Conservation (phyloP, 2,329 filamentous ascomycete species). For the Hypoxylon sp. region DNA sequence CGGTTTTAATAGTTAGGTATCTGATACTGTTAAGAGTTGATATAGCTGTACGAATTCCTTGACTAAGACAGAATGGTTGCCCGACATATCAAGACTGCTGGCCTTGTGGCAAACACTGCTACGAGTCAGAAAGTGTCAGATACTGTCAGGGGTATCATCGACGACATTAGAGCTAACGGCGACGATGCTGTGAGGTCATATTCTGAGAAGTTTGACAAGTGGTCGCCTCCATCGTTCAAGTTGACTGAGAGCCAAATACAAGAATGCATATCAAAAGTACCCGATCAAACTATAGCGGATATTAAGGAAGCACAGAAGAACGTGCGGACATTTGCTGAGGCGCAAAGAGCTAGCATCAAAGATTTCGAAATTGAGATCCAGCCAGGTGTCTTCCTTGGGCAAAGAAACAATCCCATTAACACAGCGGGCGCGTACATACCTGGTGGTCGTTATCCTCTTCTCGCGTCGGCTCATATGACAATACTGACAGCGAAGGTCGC, state of each 20-base stretch:
- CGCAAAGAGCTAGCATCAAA: constrained; percentile 54
- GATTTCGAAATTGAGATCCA: constrained; percentile 62
- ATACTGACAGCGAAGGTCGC: constrained; percentile 64
- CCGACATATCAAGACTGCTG: constrained; percentile 37
- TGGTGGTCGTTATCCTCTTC: constrained; percentile 60
- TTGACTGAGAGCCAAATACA: constrained; percentile 56
- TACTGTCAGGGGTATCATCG: constrained; percentile 59
- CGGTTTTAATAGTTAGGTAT: not conserved
- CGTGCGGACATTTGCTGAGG: constrained; percentile 58
- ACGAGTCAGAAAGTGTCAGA: constrained; percentile 46
- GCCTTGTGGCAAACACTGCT: constrained; percentile 32
- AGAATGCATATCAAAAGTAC: constrained; percentile 53
- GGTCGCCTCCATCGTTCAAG: constrained; percentile 59
- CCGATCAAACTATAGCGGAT: constrained; percentile 52
- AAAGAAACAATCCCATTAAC: constrained; percentile 59
- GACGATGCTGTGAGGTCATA: constrained; percentile 59
- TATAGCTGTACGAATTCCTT: not conserved
- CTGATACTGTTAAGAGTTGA: not conserved
- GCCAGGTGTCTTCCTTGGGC: constrained; percentile 60
- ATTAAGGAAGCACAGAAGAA: constrained; percentile 57
- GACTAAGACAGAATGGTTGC: constrained; percentile 33
- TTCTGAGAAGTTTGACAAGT: constrained; percentile 63
- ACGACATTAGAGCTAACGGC: constrained; percentile 55
- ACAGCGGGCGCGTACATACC: constrained; percentile 59
- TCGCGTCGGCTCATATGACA: constrained; percentile 64